Conservation (phyloP, 139 green algal genomes). For the Mesotaenium endlicherianum region DNA sequence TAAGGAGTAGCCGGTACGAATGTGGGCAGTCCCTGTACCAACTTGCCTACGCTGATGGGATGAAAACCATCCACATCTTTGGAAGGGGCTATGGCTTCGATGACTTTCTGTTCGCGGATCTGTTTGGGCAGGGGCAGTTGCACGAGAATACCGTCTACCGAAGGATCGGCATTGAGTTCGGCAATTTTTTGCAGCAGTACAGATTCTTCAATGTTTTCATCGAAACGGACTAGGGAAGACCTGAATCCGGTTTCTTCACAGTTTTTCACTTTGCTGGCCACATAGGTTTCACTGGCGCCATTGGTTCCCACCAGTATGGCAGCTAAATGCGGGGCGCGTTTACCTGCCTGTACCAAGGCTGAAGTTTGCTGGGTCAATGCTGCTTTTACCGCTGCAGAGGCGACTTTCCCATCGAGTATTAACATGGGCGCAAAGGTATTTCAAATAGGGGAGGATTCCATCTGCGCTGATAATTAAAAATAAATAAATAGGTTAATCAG, state of each 20-base stretch:
- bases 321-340: too few species aligned
- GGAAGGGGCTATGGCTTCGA: conserved; percentile 71
- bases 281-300: conserved; percentile 96
- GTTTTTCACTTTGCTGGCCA: conserved; percentile 89
- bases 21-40: too few species aligned
- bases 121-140: conserved; percentile 90
- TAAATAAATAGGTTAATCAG: too few species aligned
- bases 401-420: too few species aligned
- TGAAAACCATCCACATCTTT: conserved; percentile 95
- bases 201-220: conserved; percentile 45
- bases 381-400: too few species aligned
- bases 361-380: too few species aligned
- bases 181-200: conserved; percentile 60
- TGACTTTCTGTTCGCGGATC: conserved; percentile 82
- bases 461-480: too few species aligned
- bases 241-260: conserved; percentile 88
- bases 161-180: conserved; percentile 71
- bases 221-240: conserved; percentile 72
- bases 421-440: too few species aligned
- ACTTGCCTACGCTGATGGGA: conserved; percentile 83
- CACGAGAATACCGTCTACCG: conserved; percentile 91
- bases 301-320: conserved; percentile 92
- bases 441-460: too few species aligned
- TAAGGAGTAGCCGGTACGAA: too few species aligned
- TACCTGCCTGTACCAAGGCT: too few species aligned